Percentiles rank a stretch among this genome's conserved stretches.
These are phyloP conservation scores for Limnanthes douglasii DNA, from an alignment of 345 rosid genomes.

Conservation along the genomic window DNA sequence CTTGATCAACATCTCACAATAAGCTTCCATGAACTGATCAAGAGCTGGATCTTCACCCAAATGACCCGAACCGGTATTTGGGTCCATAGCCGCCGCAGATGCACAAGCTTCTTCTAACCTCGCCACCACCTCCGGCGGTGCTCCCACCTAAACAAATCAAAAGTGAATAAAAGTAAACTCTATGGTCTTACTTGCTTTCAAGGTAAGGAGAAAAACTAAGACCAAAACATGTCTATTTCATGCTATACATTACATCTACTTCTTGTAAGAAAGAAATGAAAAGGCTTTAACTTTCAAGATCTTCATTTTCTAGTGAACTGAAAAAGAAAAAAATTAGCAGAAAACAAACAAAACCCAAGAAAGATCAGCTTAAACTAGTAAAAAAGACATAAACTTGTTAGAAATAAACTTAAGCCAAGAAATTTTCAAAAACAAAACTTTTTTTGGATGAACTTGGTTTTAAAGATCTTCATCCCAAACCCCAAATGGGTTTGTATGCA, in stretches of 20 bases:
- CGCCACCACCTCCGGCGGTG: slow-evolving; percentile 78
- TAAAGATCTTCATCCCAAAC: background rate
- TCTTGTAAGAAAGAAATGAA: background rate
- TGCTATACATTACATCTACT: background rate
- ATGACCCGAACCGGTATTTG: slow-evolving; percentile 24
- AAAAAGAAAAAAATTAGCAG: too few species aligned
- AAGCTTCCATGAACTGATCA: slow-evolving; percentile 99
- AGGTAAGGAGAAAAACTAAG: background rate
- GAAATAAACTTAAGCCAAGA: background rate
- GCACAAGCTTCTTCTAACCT: slow-evolving; percentile 72
- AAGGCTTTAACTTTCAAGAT: too few species aligned
- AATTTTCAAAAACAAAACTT: background rate
- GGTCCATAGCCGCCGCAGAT: slow-evolving; percentile 35
- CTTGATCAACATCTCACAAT: slow-evolving; percentile 93
- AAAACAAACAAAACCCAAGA: too few species aligned
- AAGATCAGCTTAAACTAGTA: too few species aligned
- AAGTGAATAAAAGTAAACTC: background rate
- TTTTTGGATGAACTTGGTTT: background rate
- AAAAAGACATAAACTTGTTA: background rate
- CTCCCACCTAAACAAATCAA: slow-evolving; percentile 51
- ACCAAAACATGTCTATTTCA: background rate
- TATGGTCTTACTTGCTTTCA: too few species aligned
- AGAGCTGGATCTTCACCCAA: slow-evolving; percentile 90
- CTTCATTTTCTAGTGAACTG: too few species aligned
- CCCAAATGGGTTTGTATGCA: background rate